These are phyloP conservation scores for Adansonia rubrostipa DNA, from an alignment of 441 rosid species.

Conservation along the genomic window DNA sequence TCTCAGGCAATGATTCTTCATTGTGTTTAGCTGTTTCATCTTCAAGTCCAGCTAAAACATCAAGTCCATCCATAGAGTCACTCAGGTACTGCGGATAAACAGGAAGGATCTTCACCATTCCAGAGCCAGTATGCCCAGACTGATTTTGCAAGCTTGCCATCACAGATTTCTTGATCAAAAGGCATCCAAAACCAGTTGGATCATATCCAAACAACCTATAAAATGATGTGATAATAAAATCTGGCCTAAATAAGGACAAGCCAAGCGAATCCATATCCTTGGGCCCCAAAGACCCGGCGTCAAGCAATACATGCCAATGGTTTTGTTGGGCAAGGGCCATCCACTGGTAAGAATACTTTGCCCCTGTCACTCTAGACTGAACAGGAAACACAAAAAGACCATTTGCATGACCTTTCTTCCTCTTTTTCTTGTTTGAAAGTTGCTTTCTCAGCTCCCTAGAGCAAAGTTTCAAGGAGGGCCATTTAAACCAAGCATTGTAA, in stretches of 20 bases:
- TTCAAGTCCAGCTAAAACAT: constrained; percentile 49
- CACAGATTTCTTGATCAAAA: constrained; percentile 73
- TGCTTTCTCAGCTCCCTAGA: constrained; percentile 69
- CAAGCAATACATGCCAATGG: constrained; percentile 75
- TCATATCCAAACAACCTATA: constrained; percentile 69
- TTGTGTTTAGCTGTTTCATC: constrained; percentile 36
- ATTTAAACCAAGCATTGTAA: constrained; percentile 70
- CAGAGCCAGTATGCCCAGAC: constrained; percentile 59
- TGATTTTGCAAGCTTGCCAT: constrained; percentile 67
- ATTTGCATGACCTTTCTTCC: constrained; percentile 59
- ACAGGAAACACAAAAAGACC: constrained; percentile 79
- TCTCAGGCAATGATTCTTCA: constrained; percentile 41
- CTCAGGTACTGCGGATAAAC: constrained; percentile 64
- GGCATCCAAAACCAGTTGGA: constrained; percentile 78
- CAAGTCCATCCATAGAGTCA: constrained; percentile 69
- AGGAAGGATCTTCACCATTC: constrained; percentile 70
- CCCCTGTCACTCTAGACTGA: constrained; percentile 69
- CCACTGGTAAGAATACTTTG: constrained; percentile 82
- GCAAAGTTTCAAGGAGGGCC: constrained; percentile 70
- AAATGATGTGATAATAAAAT: constrained; percentile 72
- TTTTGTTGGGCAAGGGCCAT: constrained; percentile 79
- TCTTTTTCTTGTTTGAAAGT: constrained; percentile 59
- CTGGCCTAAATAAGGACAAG: constrained; percentile 67
- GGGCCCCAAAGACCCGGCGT: constrained; percentile 81
- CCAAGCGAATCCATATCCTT: constrained; percentile 84